Base-by-base conservation (phyloP, 768 basidiomycete genomes). In the Lactarius sanguifluus region DNA sequence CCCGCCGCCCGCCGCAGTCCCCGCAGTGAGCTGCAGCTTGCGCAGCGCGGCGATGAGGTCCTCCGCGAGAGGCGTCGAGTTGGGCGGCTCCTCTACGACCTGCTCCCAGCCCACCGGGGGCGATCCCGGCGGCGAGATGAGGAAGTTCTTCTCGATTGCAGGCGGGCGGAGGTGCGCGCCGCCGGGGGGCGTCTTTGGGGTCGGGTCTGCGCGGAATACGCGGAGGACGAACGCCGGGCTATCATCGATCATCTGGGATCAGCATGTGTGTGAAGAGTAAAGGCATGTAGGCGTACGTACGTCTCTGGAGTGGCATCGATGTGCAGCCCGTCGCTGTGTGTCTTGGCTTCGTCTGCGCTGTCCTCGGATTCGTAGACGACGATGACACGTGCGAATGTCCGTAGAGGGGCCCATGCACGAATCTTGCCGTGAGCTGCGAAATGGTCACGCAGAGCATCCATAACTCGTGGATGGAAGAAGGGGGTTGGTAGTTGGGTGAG, bases 101-200 rank as follows among this genome's bases (percentile, higher is more conserved):
- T 84, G 94, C 73, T 97, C 94, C 97, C 97, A 99, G 3, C 96
- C 97, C 1, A 96, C 88, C 0, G 97, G 97, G 0, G 97, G 97
- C 0, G 95, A 97, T 5, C 97, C 97, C 4, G 97, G 97, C 0
- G 97, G 97, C 0, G 97, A 98, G 69, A 99, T 96, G 57, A 99
- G 83, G 78, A 98, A 98, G 78, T 98, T 98, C 78, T 94, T 94
- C 71, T 95, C 91, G 45, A 88, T 71, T 0, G 83, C 78, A 0
- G 96, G 96, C 0, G 95, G 94, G 50, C 82, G 84, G 41, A 96
- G 83, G 72, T 72, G 72, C 36, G 69, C 65, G 10, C 71, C 71
- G 43, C 61, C 68, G 4, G 69, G 69, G 28, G 52, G 76, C 71
- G 66, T 72, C 71, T 61, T 75, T 3, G 88, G 86, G 65, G 87